Evolutionary conservation across 306 rosid genomes (phyloP), one percentile per base, ranked within the genome.

Genomic region (Casuarina cunninghamiana): DNA sequence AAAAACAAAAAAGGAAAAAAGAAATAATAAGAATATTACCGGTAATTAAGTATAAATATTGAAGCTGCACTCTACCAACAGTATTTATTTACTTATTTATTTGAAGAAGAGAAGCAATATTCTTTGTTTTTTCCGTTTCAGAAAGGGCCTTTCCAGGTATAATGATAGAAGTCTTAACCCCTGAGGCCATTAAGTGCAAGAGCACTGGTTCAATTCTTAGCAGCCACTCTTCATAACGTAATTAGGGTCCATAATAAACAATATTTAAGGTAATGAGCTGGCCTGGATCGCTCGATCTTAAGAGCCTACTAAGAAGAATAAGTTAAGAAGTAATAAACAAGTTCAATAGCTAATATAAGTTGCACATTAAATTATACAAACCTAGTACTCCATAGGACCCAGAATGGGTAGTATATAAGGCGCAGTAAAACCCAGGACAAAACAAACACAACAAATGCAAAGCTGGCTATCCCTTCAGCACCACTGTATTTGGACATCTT

Each of bases 301-400:
- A 70, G n/a, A 50, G 8, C 53, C 71, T 57, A 71, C 42, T 70
- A 78, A 15, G n/a, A 67, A 38, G 42, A 50, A 61, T 3, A 11
- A 5, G 44, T 26, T 45, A 17, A 76, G 53, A 53, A 35, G 74
- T 19, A 7, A 44, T 32, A 69, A 46, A 81, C 58, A 71, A 65
- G n/a, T 62, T 26, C 39, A 11, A 60, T 62, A 68, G 41, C 74
- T 45, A 37, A 1, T 21, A 46, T 43, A 69, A 75, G 54, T 16
- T 65, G 41, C 53, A 35, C 51, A 81, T 58, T 46, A 68, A 57
- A 57, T 75, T 69, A 63, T 67, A 81, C 94, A 49, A 79, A 95
- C 98, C 98, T 92, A 73, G 98, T 92, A 78, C 98, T 95, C 90
- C 94, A 68, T 75, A 95, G 93, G 84, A 95, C 45, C 97, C 98